Evolutionary conservation across 75 land plant genomes (phyloP), one percentile per base, ranked within the genome.

Genomic region (Adiantum capillusveneris): DNA sequence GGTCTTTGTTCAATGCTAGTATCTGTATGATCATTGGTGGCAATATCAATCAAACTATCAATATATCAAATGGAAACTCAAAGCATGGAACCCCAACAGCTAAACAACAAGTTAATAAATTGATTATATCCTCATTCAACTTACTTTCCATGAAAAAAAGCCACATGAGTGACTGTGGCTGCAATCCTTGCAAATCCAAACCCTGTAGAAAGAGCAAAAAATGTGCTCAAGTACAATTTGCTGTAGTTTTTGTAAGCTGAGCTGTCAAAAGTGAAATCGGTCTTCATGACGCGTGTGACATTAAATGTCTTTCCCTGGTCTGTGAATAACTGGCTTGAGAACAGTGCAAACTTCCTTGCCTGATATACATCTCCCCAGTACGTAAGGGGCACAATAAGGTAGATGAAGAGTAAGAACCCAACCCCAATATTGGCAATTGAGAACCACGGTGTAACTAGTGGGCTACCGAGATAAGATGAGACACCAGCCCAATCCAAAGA

Each of bases 401-500:
- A 91, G 30, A 88, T 75, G 66, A 84, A 75, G 63, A 92, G 62
- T 19, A 88, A 54, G 65, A 82, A 88, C 0, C 97, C 97, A 26
- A 73, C 71, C 17, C 68, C 75, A 11, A 83, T 67, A 62, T 85
- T 92, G 19, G 84, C 60, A 29, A 88, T 88, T 25, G 94, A 81
- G 52, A 70, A 73, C 74, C 73, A 88, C 7, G 97, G 97, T 19
- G 95, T 65, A 1, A 83, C 95, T 14, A 92, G 79, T 1, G 97
- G 97, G 45, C 90, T 88, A 16, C 84, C 80, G 54, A 82, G 94
- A 48, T 78, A 88, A 9, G 87, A 78, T 22, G 94, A 79, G 31
- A 92, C 76, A 0, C 82, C 79, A 25, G 89, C 81, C 97, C 97
- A 92, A 20, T 92, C 95, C 12, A 92, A 65, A 0, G 90, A 72